phyloP scores from a whole-genome alignment of 78 protist species.

The Pelomyxa schiedti region DNA sequence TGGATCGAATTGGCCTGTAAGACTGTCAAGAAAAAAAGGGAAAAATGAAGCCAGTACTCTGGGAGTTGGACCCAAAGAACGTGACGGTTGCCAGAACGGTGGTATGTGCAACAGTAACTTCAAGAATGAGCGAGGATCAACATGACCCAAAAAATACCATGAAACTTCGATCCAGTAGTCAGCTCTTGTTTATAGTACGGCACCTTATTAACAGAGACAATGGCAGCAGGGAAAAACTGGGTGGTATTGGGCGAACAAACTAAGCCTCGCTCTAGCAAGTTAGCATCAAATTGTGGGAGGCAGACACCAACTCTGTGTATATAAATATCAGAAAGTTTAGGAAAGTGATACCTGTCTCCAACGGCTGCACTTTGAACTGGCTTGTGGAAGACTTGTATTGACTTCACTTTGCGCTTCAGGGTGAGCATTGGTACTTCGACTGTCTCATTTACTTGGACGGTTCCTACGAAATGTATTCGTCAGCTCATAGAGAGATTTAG shows the following conservation, averaged over 20 bases:
- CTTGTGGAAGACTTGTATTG: constrained; percentile 86
- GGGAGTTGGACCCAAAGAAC: constrained; percentile 27
- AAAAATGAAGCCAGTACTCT: background rate
- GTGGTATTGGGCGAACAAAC: constrained; percentile 34
- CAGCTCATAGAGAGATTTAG: no score
- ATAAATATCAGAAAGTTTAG: constrained; percentile 16
- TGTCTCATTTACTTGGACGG: constrained; percentile 37
- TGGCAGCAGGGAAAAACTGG: background rate
- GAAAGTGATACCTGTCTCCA: background rate
- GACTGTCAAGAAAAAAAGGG: background rate
- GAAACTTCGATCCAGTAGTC: constrained; percentile 53
- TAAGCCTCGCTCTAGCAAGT: constrained; percentile 71
- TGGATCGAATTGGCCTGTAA: background rate
- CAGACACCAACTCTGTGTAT: constrained; percentile 83
- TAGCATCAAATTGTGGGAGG: constrained; percentile 75
- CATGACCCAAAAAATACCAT: constrained; percentile 1
- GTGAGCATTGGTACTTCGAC: constrained; percentile 52
- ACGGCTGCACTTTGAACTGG: constrained; percentile 33
- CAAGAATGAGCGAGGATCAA: background rate
- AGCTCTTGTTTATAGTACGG: constrained; percentile 45
- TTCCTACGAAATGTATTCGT: no score
- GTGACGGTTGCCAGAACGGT: constrained; percentile 64
- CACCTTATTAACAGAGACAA: constrained; percentile 36
- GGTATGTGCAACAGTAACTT: constrained; percentile 81
- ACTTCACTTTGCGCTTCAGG: constrained; percentile 62